Base-by-base conservation (phyloP, 2,329 filamentous ascomycete species). In the Colletotrichum sp. region DNA sequence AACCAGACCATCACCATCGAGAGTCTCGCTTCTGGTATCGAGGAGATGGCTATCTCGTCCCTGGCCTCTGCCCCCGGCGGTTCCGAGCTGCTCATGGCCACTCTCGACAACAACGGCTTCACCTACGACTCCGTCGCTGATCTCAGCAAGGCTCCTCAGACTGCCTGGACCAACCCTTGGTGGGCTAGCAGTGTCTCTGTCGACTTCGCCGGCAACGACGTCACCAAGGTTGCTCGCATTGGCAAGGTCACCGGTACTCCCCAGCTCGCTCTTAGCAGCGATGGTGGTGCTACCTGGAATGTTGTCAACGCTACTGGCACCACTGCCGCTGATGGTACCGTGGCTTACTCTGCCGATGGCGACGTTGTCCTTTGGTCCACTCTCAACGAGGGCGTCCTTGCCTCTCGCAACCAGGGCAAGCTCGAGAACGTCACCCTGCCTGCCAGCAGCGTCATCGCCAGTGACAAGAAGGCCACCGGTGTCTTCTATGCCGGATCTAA, bases 91-190 rank as follows among this genome's bases (percentile, higher is more conserved):
- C 80, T 90, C 4, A 87, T 85, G 1, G 88, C 85, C 3, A 85
- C 89, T 0, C 87, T 83, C 6, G 89, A 91, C 66, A 85, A 87
- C 74, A 86, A 84, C 64, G 89, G 89, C 0, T 91, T 89, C 77
- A 88, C 86, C 1, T 88, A 87, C 76, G 77, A 79, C 15, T 82
- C 77, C 16, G 80, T 80, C 43, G 77, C 75, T 4, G 80, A 81
- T 27, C 80, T 90, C 1, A 80, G 77, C 70, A 86, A 82, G 1
- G 78, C 87, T 0, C 88, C 88, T 0, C 76, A 83, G 13, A 83
- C 82, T 2, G 82, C 82, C 3, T 90, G 87, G 86, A 83, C 86
- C 70, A 83, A 80, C 18, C 87, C 88, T 1, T 85, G 83, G 70
- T 90, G 86, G 79, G 80, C 86, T 2, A 83, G 82, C 1, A 85